Evolutionary conservation across 345 rosid species (phyloP), one percentile per base, ranked within the genome.

Genomic region (Eucalyptus guilfoylei): DNA sequence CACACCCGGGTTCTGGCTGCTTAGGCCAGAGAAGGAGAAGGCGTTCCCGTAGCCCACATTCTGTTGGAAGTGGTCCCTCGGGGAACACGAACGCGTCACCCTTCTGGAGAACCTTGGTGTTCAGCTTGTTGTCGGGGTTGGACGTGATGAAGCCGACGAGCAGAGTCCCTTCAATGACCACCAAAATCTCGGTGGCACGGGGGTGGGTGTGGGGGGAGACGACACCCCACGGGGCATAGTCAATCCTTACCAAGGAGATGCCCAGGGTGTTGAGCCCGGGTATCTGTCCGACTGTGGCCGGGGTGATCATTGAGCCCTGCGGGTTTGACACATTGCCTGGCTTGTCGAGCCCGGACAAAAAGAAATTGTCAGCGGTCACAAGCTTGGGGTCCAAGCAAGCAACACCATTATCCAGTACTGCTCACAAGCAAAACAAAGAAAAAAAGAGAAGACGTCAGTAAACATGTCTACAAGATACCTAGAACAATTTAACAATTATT

Each of bases 81-180:
- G 89, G 92, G 69, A 90, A 91, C 19, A 90, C 91, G 24, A 92
- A 90, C 49, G 49, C 89, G 15, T 91, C 91, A 30, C 92, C 92
- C 85, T 88, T 87, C 6, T 88, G 9, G 32, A 91, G 90, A 7
- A 88, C 90, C 92, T 90, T 92, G 5, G 88, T 64, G 49, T 90
- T 86, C 87, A 92, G 85, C 86, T 64, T 49, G 87, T 91, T 91
- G 3, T 88, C 90, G 4, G 92, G 92, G 52, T 89, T 89, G 23
- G 92, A 91, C 3, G 91, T 92, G 64, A 91, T 58, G 55, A 91
- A 91, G 11, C 94, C 92, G 9, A 88, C 88, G 1, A 30, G 11
- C 16, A 92, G 48, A 30, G 49, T 89, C n/a, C 94, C 92, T 85
- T 92, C 90, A 1, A 89, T 10, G 55, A 91, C 91, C 3, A 89